These are phyloP conservation scores for Tylopilus sp. DNA, from an alignment of 1,284 basidiomycete genomes.

Conservation along the genomic window DNA sequence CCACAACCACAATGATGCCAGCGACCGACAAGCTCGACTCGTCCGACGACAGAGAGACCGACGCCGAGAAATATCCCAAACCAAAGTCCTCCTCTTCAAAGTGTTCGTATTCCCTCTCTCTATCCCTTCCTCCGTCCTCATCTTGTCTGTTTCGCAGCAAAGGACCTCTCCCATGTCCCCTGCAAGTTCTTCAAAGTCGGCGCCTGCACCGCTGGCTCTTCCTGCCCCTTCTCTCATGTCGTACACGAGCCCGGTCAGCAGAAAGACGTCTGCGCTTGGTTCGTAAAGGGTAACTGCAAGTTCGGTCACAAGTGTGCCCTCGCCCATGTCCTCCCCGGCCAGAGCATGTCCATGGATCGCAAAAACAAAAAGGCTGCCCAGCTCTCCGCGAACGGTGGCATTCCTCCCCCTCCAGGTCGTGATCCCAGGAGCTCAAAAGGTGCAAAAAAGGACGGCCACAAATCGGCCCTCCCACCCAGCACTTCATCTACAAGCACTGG, in stretches of 20 bases:
- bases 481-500: slow-evolving; percentile 31
- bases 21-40: slow-evolving; percentile 18
- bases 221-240: slow-evolving; percentile 90
- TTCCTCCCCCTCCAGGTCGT: slow-evolving; percentile 30
- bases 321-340: slow-evolving; percentile 91
- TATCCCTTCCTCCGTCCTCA: too few species aligned
- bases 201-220: slow-evolving; percentile 90
- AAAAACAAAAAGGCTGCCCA: slow-evolving; percentile 98
- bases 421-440: slow-evolving; percentile 39
- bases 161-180: slow-evolving; percentile 93
- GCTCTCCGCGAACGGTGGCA: slow-evolving; percentile 52
- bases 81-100: slow-evolving; percentile 30
- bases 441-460: slow-evolving; percentile 37
- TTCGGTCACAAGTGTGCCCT: slow-evolving; percentile 97
- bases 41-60: slow-evolving; percentile 28
- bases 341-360: slow-evolving; percentile 92
- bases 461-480: slow-evolving; percentile 12
- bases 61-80: slow-evolving; percentile 23
- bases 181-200: slow-evolving; percentile 98
- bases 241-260: slow-evolving; percentile 68
- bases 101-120: slow-evolving; percentile 13
- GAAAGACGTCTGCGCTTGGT: slow-evolving; percentile 96
- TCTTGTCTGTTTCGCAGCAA: slow-evolving; percentile 43
- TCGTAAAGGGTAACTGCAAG: slow-evolving; percentile 92
- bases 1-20: slow-evolving; percentile 20